These are phyloP conservation scores for Durusdinium trenchii DNA, from an alignment of 73 alveolate genomes.

Conservation along the genomic window DNA sequence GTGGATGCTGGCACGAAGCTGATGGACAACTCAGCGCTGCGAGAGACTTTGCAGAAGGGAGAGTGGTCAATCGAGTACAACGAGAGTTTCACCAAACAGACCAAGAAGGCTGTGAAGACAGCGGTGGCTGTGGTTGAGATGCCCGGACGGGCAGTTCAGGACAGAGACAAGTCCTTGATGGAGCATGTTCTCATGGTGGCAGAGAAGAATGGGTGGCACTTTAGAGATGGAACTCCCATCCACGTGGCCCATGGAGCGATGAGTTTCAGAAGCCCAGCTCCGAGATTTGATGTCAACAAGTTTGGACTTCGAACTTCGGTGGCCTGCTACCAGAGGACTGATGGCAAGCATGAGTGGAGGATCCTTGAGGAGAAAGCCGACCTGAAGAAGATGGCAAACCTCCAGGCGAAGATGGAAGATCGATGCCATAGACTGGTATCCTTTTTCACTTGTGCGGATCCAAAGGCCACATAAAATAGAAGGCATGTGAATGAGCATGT, in stretches of 20 bases:
- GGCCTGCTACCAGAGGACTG: background rate
- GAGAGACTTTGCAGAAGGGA: background rate
- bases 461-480: background rate
- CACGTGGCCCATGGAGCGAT: conserved; percentile 4
- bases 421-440: background rate
- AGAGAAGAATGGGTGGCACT: conserved; percentile 4
- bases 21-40: background rate
- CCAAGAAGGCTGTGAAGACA: background rate
- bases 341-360: background rate
- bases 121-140: background rate
- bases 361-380: background rate
- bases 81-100: background rate
- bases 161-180: background rate
- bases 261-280: background rate
- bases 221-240: background rate
- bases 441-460: background rate
- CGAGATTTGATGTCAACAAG: background rate
- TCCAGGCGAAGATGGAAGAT: background rate
- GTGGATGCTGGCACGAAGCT: conserved; percentile 36
- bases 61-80: background rate
- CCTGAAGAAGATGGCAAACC: background rate
- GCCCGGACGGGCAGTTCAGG: background rate
- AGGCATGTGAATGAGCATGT: background rate
- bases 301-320: background rate
- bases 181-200: background rate